A percentile compares a stretch with the other conserved stretches of the same genome.
Conservation (phyloP, 441 rosid species). For the Cnidoscolus chayamansa region DNA sequence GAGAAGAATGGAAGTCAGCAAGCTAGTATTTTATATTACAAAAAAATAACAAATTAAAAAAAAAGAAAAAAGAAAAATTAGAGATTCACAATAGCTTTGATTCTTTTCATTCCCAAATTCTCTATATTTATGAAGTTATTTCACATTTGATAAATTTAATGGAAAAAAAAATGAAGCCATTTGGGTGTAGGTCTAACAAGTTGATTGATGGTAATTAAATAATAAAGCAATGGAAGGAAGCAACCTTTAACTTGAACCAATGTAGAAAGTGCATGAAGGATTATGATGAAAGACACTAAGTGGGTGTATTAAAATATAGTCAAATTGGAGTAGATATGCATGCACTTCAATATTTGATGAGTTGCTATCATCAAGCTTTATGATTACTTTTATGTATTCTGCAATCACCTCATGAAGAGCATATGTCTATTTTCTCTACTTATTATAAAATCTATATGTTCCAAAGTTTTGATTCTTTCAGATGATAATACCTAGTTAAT, state of each 20-base stretch:
- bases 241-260: not conserved
- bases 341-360: constrained; percentile 17
- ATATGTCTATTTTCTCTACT: not conserved
- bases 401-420: constrained; percentile 20
- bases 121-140: no score
- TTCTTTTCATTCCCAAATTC: no score
- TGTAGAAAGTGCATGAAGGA: not conserved
- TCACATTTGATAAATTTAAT: no score
- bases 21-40: no score
- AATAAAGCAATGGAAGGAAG: no score
- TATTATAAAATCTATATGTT: not conserved
- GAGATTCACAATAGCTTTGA: no score
- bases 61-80: no score
- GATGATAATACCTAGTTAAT: not conserved
- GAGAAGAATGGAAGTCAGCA: no score
- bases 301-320: constrained; percentile 18
- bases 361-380: constrained; percentile 6
- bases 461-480: not conserved
- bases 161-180: no score
- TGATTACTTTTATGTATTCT: not conserved
- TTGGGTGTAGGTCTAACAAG: no score
- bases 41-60: no score
- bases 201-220: no score
- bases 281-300: not conserved
- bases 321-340: constrained; percentile 23